phyloP scores from a whole-genome alignment of 495 filamentous ascomycete genomes.

The Lasiosphaeria ovina region DNA sequence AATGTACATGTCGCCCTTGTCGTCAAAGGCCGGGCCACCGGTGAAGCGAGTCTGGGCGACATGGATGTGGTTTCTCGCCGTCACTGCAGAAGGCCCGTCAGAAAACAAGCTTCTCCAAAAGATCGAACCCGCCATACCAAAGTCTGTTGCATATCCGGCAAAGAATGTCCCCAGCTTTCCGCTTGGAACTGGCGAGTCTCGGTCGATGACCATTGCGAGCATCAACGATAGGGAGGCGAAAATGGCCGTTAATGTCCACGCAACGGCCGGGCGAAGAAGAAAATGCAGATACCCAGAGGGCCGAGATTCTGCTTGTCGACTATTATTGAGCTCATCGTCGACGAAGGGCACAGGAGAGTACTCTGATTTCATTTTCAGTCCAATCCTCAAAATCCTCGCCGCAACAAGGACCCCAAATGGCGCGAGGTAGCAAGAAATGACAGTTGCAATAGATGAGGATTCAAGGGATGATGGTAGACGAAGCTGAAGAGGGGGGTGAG shows the following conservation, averaged over 20 bases:
- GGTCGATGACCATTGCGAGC: neutral
- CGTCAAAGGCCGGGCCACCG: neutral
- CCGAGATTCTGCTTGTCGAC: neutral
- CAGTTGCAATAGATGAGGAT: too few species aligned
- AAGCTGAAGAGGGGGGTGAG: too few species aligned
- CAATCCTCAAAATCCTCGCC: neutral
- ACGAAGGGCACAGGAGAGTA: neutral
- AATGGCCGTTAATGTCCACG: neutral
- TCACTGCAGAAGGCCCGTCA: neutral
- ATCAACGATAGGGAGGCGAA: neutral
- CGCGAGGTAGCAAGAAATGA: too few species aligned
- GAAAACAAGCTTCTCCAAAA: neutral
- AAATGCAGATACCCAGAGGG: conserved; percentile 3
- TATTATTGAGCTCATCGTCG: neutral
- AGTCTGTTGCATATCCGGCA: neutral
- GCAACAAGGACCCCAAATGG: too few species aligned
- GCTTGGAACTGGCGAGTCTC: neutral
- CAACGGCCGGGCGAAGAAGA: conserved; percentile 30
- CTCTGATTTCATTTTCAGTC: neutral
- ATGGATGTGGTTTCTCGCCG: neutral
- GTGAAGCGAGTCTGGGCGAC: conserved; percentile 2
- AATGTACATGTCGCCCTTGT: neutral
- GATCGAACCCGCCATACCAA: neutral
- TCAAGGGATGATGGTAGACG: too few species aligned
- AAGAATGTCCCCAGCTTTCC: neutral